phyloP scores from a whole-genome alignment of 164 flowering plant species.

The Vitis amurensis region DNA sequence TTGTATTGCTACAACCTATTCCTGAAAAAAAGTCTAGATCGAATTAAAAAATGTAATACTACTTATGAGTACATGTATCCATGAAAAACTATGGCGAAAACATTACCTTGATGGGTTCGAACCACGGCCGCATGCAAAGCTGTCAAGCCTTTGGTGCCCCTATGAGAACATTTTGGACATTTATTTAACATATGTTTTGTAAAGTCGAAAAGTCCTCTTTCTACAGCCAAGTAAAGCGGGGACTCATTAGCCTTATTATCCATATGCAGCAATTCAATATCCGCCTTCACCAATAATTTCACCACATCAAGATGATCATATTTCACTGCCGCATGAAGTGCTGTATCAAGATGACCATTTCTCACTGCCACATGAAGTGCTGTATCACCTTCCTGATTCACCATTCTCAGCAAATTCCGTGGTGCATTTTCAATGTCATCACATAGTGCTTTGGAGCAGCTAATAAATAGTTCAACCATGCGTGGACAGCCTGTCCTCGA shows the following conservation, averaged over 20 bases:
- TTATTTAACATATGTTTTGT: no score
- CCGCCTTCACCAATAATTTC: background rate
- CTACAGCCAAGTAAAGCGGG: conserved; percentile 3
- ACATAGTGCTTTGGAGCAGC: background rate
- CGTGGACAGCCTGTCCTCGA: background rate
- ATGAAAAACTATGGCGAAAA: background rate
- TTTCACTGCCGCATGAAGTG: background rate
- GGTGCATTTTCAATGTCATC: background rate
- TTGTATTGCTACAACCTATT: no score
- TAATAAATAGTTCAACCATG: background rate
- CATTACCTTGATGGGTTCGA: background rate
- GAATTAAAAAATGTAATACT: no score
- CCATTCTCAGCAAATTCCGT: background rate
- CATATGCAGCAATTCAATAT: background rate
- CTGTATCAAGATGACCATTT: background rate
- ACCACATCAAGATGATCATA: background rate
- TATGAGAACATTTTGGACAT: background rate
- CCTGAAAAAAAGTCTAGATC: no score
- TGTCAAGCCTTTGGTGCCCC: conserved; percentile 11
- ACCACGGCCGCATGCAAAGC: conserved; percentile 20
- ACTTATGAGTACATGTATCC: no score
- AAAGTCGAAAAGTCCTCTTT: background rate
- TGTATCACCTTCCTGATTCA: background rate
- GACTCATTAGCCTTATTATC: background rate
- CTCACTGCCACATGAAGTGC: no score